phyloP scores from a whole-genome alignment of 768 basidiomycete species.

The Pholiota conissans region DNA sequence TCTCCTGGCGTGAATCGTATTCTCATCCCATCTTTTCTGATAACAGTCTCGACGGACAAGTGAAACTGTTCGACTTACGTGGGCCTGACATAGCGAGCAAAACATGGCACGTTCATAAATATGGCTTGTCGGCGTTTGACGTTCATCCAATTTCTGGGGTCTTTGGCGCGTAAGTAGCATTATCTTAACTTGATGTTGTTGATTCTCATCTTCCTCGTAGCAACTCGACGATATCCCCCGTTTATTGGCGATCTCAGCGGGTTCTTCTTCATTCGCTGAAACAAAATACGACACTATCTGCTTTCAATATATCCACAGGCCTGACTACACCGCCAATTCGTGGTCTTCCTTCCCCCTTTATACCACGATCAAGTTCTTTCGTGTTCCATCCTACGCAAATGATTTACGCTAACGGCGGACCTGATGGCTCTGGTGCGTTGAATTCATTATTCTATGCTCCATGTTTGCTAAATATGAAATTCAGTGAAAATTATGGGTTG shows the following conservation, averaged over 20 bases:
- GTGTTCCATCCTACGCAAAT: conserved; percentile 87
- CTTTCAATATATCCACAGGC: conserved; percentile 53
- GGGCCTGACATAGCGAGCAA: conserved; percentile 55
- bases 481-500: conserved; percentile 6
- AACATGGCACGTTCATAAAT: conserved; percentile 63
- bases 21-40: not conserved
- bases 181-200: not conserved
- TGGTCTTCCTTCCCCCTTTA: conserved; percentile 54
- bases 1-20: not conserved
- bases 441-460: not conserved
- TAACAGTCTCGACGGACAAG: conserved; percentile 80
- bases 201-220: conserved; percentile 28
- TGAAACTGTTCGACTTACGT: conserved; percentile 90
- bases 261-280: conserved; percentile 60
- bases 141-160: conserved; percentile 82
- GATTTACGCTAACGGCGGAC: conserved; percentile 72
- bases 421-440: conserved; percentile 63
- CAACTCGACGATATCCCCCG: conserved; percentile 57
- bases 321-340: conserved; percentile 56
- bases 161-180: conserved; percentile 75
- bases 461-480: not conserved
- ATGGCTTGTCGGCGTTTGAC: conserved; percentile 83
- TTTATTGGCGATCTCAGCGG: conserved; percentile 68
- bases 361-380: conserved; percentile 63
- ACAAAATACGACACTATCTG: conserved; percentile 37